Conservation (phyloP, 106 monocot species). For the Dendrobium huoshanense region DNA sequence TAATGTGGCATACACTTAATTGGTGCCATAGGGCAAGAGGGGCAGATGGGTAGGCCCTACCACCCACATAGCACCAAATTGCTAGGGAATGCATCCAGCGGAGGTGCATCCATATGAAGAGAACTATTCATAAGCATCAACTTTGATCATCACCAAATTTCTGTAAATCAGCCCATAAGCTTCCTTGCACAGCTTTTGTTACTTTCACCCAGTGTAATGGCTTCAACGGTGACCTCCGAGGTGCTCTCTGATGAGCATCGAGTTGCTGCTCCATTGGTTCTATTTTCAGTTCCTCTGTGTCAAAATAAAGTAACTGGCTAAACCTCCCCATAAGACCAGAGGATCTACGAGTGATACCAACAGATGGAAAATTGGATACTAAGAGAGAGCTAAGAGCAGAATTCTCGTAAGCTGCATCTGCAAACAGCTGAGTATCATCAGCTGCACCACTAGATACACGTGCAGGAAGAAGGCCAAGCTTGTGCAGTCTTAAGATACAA, state of each 20-base stretch:
- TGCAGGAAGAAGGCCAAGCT: constrained; percentile 62
- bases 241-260: constrained; percentile 41
- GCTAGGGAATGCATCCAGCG: not conserved
- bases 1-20: not conserved
- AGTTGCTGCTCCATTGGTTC: constrained; percentile 72
- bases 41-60: not conserved
- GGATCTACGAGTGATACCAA: constrained; percentile 33
- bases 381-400: constrained; percentile 25
- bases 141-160: constrained; percentile 44
- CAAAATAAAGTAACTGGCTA: constrained; percentile 54
- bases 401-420: constrained; percentile 27
- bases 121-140: constrained; percentile 5
- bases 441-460: constrained; percentile 47
- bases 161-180: constrained; percentile 95
- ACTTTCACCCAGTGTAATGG: constrained; percentile 99
- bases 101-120: not conserved
- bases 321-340: constrained; percentile 69
- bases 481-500: constrained; percentile 66
- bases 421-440: constrained; percentile 40
- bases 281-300: constrained; percentile 48
- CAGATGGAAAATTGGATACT: constrained; percentile 27
- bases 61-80: not conserved
- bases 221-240: constrained; percentile 65
- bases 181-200: constrained; percentile 86
- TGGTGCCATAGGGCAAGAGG: not conserved